phyloP scores from a whole-genome alignment of 2,329 filamentous ascomycete species.

The Hypoxylon sp. region DNA sequence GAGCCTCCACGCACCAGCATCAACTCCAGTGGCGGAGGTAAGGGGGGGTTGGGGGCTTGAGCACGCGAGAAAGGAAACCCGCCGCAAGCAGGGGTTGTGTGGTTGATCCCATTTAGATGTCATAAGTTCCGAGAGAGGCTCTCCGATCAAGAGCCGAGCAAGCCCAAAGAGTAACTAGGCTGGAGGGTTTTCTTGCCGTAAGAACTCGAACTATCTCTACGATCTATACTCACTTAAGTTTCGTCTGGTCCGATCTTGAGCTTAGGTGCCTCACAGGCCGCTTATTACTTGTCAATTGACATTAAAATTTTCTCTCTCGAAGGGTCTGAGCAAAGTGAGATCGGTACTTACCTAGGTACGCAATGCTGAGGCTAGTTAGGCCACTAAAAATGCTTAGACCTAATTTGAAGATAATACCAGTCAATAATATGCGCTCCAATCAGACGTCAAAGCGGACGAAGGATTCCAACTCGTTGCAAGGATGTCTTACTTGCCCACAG shows the following conservation, averaged over 20 bases:
- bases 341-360: neutral
- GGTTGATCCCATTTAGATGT: no score
- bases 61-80: constrained; percentile 11
- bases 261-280: neutral
- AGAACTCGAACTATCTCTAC: neutral
- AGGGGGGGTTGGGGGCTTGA: constrained; percentile 10
- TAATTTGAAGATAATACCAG: constrained; percentile 4
- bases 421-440: constrained; percentile 41
- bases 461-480: constrained; percentile 4
- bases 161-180: constrained; percentile 2
- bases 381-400: neutral
- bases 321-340: neutral
- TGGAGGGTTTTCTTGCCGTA: neutral
- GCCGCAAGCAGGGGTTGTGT: constrained; percentile 25
- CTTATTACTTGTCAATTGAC: constrained; percentile 8
- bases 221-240: constrained; percentile 6
- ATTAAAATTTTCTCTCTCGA: neutral
- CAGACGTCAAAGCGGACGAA: neutral
- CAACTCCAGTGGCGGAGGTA: constrained; percentile 8
- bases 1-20: constrained; percentile 31
- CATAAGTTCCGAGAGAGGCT: constrained; percentile 31
- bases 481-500: constrained; percentile 9
- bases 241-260: constrained; percentile 3
- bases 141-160: constrained; percentile 25
- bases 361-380: neutral